Evolutionary conservation across 1,139 yeast genomes (phyloP), one percentile per base, ranked within the genome.

Genomic region (Scheffersomyces parashehatae): DNA sequence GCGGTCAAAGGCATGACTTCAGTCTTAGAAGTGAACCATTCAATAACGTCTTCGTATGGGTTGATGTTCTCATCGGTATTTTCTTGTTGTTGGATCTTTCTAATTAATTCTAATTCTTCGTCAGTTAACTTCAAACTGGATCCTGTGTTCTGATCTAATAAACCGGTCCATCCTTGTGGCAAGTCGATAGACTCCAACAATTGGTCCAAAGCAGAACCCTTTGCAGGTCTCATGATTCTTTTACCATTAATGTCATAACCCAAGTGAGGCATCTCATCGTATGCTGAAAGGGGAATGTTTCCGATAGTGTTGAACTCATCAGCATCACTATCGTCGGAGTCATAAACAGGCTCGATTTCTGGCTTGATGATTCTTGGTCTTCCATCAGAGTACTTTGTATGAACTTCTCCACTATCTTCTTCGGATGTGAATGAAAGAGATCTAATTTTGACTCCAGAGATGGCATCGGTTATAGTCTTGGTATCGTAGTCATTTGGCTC

Each of bases 121-220:
- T 79, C 78, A n/a, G 90, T 82, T 50, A 93, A 74, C 56, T 93
- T 90, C 68, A 93, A 78, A 39, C 89, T 77, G n/a, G 83, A 69
- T 50, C 99, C 99, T 8, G 98, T 89, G 55, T 84, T 79, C 60
- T 89, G 88, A 65, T 93, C 98, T 46, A 93, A 70, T 51, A 95
- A 75, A 37, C 99, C 99, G 9, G 99, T 95, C 98, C 98, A 93
- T 31, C 99, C 99, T 67, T 88, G 95, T 10, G 98, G 99, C 51
- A 93, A 75, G 50, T 93, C 99, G 51, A 95, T 93, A 28, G 84
- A 75, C 58, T 93, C 99, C 52, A 95, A 73, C 51, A 93, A 75
- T 55, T 85, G 86, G 60, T 93, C 98, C 54, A 95, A 76, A 1
- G 99, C 99, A 44, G 95, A 83, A 7, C 97, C 97, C 59, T 88